Evolutionary conservation across 129 eudicot species (phyloP), one percentile per base, ranked within the genome.

Genomic region (Flaveria bidentis): DNA sequence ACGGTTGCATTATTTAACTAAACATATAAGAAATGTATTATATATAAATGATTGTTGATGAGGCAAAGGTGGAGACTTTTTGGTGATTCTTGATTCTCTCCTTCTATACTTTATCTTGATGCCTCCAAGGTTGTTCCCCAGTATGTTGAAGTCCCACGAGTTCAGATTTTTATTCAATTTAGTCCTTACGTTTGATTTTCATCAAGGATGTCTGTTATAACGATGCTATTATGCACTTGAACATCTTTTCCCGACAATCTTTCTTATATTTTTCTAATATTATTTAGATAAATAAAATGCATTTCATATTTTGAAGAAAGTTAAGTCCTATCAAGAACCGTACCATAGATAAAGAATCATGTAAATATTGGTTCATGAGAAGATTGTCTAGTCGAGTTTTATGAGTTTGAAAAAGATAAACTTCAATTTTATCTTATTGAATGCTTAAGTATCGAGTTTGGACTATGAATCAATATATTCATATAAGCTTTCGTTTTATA

Each of bases 31-130:
- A 26, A 63, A 13, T 13, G 2, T 16, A 15, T 55, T 7, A 26
- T 15, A 22, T 12, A 58, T 22, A 56, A 9, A 23, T 74, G 49
- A 63, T 18, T 78, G 53, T 78, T 60, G 42, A 36, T 72, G 78
- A 72, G 45, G 56, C 57, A 79, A 79, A 71, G 65, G 70, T 70
- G 71, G 82, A 58, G 72, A 78, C 82, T 20, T 78, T 70, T 78
- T 60, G 63, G 76, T 58, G 81, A 79, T 62, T 72, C 42, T 73
- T 55, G 70, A 73, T 66, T 67, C 76, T 55, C 45, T 7, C 44
- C 55, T 67, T 77, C 46, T 30, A 51, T 72, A 44, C 63, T 75
- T 26, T 36, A 36, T 72, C 28, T 55, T 57, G 30, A 41, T 57
- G 41, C 47, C 71, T 49, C 69, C 45, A 36, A 51, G 26, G 78